Conservation (phyloP, 208 protist genomes). For the Trypanosoma lewisi region DNA sequence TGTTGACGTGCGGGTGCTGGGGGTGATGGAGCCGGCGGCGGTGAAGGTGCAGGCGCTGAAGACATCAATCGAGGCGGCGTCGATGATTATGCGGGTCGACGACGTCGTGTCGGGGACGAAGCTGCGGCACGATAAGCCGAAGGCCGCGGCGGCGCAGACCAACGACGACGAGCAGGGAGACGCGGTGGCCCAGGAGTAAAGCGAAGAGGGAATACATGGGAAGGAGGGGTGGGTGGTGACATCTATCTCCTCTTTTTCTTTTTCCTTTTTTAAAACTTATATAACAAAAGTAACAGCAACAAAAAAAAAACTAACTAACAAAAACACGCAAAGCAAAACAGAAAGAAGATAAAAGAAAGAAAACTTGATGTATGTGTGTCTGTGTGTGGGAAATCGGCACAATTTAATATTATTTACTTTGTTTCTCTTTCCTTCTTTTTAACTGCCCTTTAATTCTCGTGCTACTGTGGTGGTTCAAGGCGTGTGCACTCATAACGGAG, state of each 20-base stretch:
- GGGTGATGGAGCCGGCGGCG: constrained; percentile 97
- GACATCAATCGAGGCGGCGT: constrained; percentile 97
- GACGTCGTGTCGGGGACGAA: constrained; percentile 98
- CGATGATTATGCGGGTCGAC: constrained; percentile 99
- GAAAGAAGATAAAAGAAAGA: no score
- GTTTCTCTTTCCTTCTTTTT: constrained; percentile 2
- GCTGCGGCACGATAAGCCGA: constrained; percentile 64
- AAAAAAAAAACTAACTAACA: no score
- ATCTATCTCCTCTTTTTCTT: background rate
- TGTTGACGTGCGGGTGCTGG: constrained; percentile 94
- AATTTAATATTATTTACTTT: no score
- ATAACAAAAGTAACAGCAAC: no score
- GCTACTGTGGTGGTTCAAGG: no score
- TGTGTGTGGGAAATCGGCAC: no score
- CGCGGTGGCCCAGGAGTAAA: constrained; percentile 23
- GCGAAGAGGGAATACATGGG: background rate
- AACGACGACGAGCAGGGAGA: constrained; percentile 62
- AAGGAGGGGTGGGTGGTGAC: background rate
- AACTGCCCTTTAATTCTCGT: no score
- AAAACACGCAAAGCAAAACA: no score
- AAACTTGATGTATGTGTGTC: no score
- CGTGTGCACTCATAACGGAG: background rate
- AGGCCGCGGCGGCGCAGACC: constrained; percentile 31
- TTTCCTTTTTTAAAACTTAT: background rate
- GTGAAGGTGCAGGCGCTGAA: constrained; percentile 99